A percentile compares a stretch with the other conserved stretches of the same genome.
Conservation (phyloP, 306 rosid genomes). For the Malus fusca region DNA sequence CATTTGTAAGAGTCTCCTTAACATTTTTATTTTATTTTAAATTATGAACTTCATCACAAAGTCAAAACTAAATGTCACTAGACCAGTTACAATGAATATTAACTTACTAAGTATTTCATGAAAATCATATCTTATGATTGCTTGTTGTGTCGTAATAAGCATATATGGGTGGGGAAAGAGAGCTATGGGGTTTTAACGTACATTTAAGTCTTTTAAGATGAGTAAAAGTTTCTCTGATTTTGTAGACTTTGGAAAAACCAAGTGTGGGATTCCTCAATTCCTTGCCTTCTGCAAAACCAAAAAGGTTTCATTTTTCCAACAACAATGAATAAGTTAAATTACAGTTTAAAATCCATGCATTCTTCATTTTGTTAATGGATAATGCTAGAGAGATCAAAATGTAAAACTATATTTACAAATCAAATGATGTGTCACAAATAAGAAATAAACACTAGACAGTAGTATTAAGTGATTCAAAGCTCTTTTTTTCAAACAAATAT, state of each 20-base stretch:
- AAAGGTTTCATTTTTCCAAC: slow-evolving; percentile 15
- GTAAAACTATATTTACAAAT: accelerated
- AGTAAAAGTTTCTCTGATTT: slow-evolving; percentile 36
- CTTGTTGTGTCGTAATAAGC: neutral
- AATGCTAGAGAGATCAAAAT: too few species aligned
- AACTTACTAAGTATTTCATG: neutral
- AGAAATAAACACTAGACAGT: too few species aligned
- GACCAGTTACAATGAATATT: too few species aligned
- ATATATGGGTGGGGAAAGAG: neutral
- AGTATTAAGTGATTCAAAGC: too few species aligned
- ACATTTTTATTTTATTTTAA: too few species aligned
- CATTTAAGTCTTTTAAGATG: neutral
- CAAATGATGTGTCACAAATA: too few species aligned
- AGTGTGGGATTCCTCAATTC: slow-evolving; percentile 40
- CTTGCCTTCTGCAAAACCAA: slow-evolving; percentile 39
- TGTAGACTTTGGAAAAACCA: slow-evolving; percentile 36
- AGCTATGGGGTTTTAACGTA: neutral
- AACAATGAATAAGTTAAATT: slow-evolving; percentile 16
- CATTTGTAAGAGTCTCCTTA: accelerated
- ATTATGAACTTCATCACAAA: neutral
- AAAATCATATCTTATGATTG: neutral
- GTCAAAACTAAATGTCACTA: neutral
- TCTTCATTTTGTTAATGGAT: neutral
- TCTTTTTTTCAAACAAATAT: too few species aligned
- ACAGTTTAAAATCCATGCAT: neutral